Evolutionary conservation across 257 asterid species (phyloP), one percentile per base, ranked within the genome.

Genomic region (Nicotiana knightiana): DNA sequence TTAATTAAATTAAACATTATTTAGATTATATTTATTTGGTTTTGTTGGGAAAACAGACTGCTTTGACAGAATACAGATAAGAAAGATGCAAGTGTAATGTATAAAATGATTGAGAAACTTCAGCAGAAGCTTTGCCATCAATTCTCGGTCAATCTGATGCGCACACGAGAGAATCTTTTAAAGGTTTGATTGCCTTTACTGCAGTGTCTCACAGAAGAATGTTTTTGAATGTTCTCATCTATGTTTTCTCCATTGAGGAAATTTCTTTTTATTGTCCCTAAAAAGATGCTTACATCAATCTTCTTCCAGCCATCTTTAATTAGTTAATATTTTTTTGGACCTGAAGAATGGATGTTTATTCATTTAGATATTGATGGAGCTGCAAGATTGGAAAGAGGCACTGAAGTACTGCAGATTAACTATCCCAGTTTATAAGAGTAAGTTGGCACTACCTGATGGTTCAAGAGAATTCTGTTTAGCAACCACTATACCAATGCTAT

Each of bases 321-420:
- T 63, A 57, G 26, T 71, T 63, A 33, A 62, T 80, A 54, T 46
- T 16, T 64, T 46, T 43, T 43, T 64, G 46, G 1, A 28, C 37
- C 46, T 76, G 82, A 65, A 76, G 26, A 7, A 33, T 64, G 77
- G 62, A 64, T 48, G 16, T 63, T 21, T 5, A 35, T 77, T 78
- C 9, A 18, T 82, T 71, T 86, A 96, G 98, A 85, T 89, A 81
- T 87, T 73, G 77, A 91, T 92, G 97, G 97, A 94, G 87, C 86
- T 89, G 81, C 92, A 92, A 85, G 92, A 89, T 62, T 96, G 98
- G 98, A 85, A 87, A 81, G 91, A 89, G 87, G 98, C 99, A 67
- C 89, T 94, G 57, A 81, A 83, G 33, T 93, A 89, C 86, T 90
- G 96, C 91, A 91, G 90, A 87, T 81, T 89, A 86, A 92, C 93